phyloP scores from a whole-genome alignment of 495 filamentous ascomycete species.

The Elasticomyces elasticus region DNA sequence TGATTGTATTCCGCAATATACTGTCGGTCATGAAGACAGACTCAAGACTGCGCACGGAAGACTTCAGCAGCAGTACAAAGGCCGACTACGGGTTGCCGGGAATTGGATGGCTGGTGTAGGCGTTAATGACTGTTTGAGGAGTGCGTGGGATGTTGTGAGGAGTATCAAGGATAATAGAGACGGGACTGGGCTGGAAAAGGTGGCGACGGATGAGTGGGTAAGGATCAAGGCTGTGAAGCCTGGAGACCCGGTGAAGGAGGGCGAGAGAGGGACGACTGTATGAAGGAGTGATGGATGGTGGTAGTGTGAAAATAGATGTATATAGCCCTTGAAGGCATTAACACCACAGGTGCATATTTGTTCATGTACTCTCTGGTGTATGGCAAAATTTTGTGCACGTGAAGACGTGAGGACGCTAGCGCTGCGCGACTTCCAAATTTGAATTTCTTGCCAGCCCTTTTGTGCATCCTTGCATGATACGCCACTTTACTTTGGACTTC shows the following conservation, averaged over 20 bases:
- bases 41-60: slow-evolving; percentile 50
- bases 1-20: slow-evolving; percentile 84
- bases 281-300: too few species aligned
- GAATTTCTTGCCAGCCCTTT: background rate
- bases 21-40: slow-evolving; percentile 58
- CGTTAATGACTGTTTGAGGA: slow-evolving; percentile 54
- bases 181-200: slow-evolving; percentile 21
- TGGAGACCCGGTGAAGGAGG: background rate
- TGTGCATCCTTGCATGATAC: background rate
- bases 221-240: slow-evolving; percentile 11
- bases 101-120: slow-evolving; percentile 60
- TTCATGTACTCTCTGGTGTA: background rate
- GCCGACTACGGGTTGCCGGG: slow-evolving; percentile 64
- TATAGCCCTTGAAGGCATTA: background rate
- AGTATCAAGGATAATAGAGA: slow-evolving; percentile 25
- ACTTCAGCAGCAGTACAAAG: slow-evolving; percentile 47
- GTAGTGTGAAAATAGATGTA: slow-evolving; percentile 1
- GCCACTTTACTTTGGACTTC: background rate
- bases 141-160: slow-evolving; percentile 37
- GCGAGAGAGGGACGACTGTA: background rate
- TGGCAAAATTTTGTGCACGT: background rate
- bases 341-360: too few species aligned
- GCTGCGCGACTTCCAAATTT: slow-evolving; percentile 2
- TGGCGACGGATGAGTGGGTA: slow-evolving; percentile 13
- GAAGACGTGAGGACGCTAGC: background rate